Evolutionary conservation across 1,284 basidiomycete genomes (phyloP), one percentile per base, ranked within the genome.

Genomic region (Trichosporon faecale): DNA sequence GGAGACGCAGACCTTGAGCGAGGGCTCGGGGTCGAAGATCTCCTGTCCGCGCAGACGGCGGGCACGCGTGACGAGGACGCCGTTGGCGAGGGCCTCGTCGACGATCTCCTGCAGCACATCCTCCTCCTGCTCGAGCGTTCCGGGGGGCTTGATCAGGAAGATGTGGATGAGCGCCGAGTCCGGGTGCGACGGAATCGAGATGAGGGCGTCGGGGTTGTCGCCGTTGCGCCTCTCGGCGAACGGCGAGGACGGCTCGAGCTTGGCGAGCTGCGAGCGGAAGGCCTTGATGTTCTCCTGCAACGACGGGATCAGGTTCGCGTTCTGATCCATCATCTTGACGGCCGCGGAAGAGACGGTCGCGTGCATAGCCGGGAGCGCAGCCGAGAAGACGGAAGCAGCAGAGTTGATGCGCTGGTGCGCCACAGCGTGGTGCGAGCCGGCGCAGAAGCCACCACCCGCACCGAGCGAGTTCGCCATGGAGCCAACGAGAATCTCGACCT

Each of bases 361-460:
- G 65, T 98, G 89, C 67, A 97, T 87, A 1, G 94, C 89, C 0
- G 97, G 97, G 84, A 97, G 89, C 1, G 96, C 91, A 9, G 97
- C 97, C 0, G 96, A 98, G 86, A 95, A 99, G 70, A 99, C 94
- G 77, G 94, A 96, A 0, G 94, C 91, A 3, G 94, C 90, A 25
- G 94, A 95, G 82, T 99, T 99, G 88, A 98, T 98, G 64, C 95
- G 95, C 86, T 94, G 95, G 81, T 99, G 97, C 72, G 92, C 89
- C 31, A 94, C 89, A 52, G 98, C 92, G 64, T 90, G 88, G 21
- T 85, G 83, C 2, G 92, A 91, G 35, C 96, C 96, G 0, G 94
- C 94, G 79, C 96, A 98, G 87, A 99, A 99, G 6, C 96, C 97
- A 65, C 97, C 97, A 1, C 88, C 88, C 1, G 95, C 88, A 70